These are phyloP conservation scores for Globisporangium cederbergense DNA, from an alignment of 352 stramenopile species.

Conservation along the genomic window DNA sequence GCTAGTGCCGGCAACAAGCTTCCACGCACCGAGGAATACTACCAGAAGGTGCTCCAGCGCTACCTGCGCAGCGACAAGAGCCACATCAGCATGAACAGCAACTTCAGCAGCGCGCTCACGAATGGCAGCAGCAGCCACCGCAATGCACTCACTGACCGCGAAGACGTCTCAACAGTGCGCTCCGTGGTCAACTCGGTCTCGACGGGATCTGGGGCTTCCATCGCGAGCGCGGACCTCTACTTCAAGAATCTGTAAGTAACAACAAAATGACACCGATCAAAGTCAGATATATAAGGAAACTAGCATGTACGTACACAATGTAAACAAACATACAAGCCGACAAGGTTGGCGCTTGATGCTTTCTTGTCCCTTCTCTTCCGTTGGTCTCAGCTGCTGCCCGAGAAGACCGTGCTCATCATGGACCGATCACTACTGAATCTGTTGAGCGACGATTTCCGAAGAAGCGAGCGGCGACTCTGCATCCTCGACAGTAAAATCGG, in stretches of 20 bases:
- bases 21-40: slow-evolving; percentile 66
- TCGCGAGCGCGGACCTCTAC: slow-evolving; percentile 12
- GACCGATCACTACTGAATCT: slow-evolving; percentile 9
- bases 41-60: slow-evolving; percentile 54
- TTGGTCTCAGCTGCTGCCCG: not conserved
- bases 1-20: slow-evolving; percentile 17
- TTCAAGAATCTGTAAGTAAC: slow-evolving; percentile 16
- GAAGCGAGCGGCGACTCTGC: slow-evolving; percentile 21
- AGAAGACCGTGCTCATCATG: not conserved
- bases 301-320: not conserved
- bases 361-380: not conserved
- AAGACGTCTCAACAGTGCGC: slow-evolving; percentile 16
- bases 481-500: slow-evolving; percentile 43
- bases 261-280: not conserved
- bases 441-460: slow-evolving; percentile 9
- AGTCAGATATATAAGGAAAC: not conserved
- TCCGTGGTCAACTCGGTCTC: slow-evolving; percentile 16
- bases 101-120: slow-evolving; percentile 39
- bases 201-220: slow-evolving; percentile 15
- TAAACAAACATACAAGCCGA: slow-evolving; percentile 6
- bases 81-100: slow-evolving; percentile 49
- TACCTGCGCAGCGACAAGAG: slow-evolving; percentile 58
- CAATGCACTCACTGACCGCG: slow-evolving; percentile 16
- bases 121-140: slow-evolving; percentile 37
- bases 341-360: not conserved